phyloP scores from a whole-genome alignment of 306 rosid genomes.

The Potentilla sterilis region DNA sequence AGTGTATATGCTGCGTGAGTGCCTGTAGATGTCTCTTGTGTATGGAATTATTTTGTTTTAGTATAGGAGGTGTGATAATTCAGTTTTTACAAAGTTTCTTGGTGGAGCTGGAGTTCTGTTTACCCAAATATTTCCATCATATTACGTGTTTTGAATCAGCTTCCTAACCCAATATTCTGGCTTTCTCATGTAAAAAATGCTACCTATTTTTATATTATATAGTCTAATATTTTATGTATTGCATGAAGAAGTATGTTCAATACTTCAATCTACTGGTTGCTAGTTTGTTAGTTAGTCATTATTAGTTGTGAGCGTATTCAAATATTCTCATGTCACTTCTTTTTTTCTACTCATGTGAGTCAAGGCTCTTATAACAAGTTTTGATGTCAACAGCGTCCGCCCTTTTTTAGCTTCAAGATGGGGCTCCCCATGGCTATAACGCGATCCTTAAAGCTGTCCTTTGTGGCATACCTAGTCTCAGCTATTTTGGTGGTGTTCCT shows the following conservation, averaged over 20 bases:
- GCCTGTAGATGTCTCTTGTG: neutral
- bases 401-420: conserved; percentile 95
- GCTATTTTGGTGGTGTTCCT: conserved; percentile 48
- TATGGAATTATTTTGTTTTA: neutral
- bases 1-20: neutral
- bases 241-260: neutral
- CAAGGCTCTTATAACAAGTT: conserved; percentile 21
- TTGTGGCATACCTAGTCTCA: conserved; percentile 51
- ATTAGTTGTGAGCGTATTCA: neutral
- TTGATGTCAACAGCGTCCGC: conserved; percentile 69
- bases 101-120: neutral
- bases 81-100: neutral
- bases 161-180: neutral
- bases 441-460: conserved; percentile 65
- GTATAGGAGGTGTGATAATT: neutral
- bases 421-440: conserved; percentile 62
- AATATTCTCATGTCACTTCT: conserved; percentile 1
- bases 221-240: too few species aligned
- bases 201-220: neutral
- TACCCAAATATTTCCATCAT: neutral
- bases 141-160: neutral
- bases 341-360: conserved; percentile 3
- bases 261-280: neutral
- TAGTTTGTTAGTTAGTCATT: too few species aligned
- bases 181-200: neutral